Conservation (phyloP, 805 yeast species). For the Sungouiella blattae region DNA sequence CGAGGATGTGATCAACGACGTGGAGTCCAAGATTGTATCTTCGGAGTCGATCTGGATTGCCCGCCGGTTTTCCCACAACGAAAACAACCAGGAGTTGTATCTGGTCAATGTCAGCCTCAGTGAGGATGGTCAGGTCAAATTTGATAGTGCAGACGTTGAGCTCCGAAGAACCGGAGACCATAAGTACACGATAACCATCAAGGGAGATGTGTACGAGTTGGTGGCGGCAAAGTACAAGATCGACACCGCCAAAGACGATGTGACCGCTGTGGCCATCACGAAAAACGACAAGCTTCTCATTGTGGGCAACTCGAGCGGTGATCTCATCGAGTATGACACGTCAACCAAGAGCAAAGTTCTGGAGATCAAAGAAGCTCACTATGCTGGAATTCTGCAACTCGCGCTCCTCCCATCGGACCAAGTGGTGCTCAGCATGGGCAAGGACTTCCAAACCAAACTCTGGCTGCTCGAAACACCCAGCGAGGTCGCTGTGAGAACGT, state of each 20-base stretch:
- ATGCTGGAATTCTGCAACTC: constrained; percentile 40
- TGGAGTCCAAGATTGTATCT: constrained; percentile 14
- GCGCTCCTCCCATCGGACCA: constrained; percentile 61
- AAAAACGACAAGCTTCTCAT: constrained; percentile 4
- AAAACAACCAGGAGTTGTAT: constrained; percentile 10
- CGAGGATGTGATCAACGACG: constrained; percentile 41
- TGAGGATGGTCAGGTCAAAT: constrained; percentile 1
- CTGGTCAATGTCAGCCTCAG: constrained; percentile 2
- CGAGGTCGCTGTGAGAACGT: constrained; percentile 31
- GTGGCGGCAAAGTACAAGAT: neutral
- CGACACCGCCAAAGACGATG: constrained; percentile 1
- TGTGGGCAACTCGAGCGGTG: constrained; percentile 10
- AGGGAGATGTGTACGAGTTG: constrained; percentile 4
- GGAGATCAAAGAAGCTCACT: constrained; percentile 43
- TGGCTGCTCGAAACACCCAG: constrained; percentile 45
- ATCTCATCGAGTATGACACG: constrained; percentile 6
- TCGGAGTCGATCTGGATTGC: constrained; percentile 45
- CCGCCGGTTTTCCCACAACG: constrained; percentile 20
- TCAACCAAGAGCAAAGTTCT: constrained; percentile 1
- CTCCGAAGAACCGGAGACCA: neutral
- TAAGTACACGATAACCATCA: constrained; percentile 3
- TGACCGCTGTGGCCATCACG: constrained; percentile 7
- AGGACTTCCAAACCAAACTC: constrained; percentile 56
- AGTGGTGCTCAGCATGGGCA: constrained; percentile 57
- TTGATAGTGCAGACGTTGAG: constrained; percentile 1